Conservation (phyloP, 23 red algal species). For the Chondrus crispus region DNA sequence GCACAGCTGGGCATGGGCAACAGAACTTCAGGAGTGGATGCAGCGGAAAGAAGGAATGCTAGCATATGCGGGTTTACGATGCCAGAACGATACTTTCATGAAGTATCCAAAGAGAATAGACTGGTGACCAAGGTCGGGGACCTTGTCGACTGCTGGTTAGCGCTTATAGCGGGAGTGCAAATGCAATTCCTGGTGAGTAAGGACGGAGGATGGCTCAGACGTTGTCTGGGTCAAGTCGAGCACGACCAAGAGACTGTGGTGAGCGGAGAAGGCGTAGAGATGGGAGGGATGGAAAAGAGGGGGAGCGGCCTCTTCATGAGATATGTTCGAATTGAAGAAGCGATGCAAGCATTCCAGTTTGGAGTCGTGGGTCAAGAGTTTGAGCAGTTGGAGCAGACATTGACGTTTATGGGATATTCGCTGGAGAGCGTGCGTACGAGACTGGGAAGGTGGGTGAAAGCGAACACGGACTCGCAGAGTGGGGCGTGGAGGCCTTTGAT, state of each 20-base stretch:
- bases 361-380: neutral
- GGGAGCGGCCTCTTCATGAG: neutral
- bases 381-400: neutral
- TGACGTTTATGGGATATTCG: constrained; percentile 54
- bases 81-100: no score
- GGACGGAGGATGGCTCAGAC: neutral
- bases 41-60: no score
- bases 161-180: neutral
- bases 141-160: constrained; percentile 33
- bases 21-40: no score
- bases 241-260: neutral
- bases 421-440: constrained; percentile 34
- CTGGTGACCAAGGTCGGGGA: constrained; percentile 18
- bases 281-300: neutral
- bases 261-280: no score
- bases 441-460: neutral
- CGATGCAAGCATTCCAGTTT: neutral
- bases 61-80: no score
- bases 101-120: constrained; percentile 3
- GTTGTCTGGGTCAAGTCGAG: neutral
- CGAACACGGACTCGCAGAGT: neutral
- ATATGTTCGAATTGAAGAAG: neutral
- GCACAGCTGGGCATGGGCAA: no score
- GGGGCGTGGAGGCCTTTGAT: no score
- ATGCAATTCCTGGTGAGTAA: neutral